Evolutionary conservation across 2,329 filamentous ascomycete species (phyloP), one percentile per base, ranked within the genome.

Genomic region (Fusarium sublunatum): DNA sequence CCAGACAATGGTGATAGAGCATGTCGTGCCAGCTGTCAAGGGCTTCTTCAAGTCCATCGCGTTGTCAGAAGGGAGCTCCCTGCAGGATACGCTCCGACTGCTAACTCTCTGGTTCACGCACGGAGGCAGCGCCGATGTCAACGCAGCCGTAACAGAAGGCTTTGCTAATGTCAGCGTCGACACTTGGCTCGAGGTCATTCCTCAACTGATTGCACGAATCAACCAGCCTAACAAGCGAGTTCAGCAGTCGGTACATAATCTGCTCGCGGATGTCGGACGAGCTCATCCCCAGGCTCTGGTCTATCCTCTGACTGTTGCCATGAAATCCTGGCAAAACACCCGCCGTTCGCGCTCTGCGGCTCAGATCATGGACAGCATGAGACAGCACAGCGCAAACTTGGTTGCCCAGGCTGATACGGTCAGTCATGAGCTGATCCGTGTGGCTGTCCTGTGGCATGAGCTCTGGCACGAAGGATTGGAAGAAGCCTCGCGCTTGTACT

Each of bases 31-130:
- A 35, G 95, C 95, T 31, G 91, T 99, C 51, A 89, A 90, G 64
- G 96, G 95, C 22, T 99, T 99, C 83, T 96, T 99, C 83, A 92
- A 93, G 75, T 99, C 95, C 0, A 99, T 99, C 65, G 90, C 93
- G 0, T 79, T 99, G 31, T 97, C 93, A 0, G 89, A 90, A 2
- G 92, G 91, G 25, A 98, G 94, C 77, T 97, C 96, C 7, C 82
- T 99, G 36, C 95, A 99, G 75, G 95, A 99, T 73, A 98, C 94
- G 0, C 84, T 99, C 19, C 88, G 95, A 51, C 81, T 99, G 39
- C 83, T 99, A 40, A 98, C 95, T 0, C 80, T 99, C 8, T 99
- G 95, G 95, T 98, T 99, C 75, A 90, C 91, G 4, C 93, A 99
- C 72, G 95, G 95, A 48, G 91, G 92, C 22, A 89, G 92, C 72